Conservation (phyloP, 257 asterid species). For the Primulina tabacum region DNA sequence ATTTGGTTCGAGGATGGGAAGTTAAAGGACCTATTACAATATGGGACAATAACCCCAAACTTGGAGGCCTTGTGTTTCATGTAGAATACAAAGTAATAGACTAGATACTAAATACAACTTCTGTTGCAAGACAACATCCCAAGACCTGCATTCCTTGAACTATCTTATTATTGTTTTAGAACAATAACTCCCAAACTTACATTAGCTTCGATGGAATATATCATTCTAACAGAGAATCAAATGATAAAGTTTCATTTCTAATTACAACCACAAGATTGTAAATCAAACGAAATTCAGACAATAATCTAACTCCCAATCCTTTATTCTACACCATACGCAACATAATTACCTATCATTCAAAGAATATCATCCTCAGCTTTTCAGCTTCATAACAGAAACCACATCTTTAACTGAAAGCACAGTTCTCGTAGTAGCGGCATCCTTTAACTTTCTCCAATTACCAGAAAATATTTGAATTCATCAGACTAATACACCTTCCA, state of each 20-base stretch:
- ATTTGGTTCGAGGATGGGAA: too few relatives aligned
- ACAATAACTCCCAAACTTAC: background rate
- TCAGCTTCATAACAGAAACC: background rate
- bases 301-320: background rate
- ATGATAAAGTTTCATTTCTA: too few relatives aligned
- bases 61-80: too few relatives aligned
- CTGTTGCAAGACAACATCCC: background rate
- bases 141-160: background rate
- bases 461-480: background rate
- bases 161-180: background rate
- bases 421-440: background rate
- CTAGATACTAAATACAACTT: constrained; percentile 1
- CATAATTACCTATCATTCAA: constrained; percentile 6
- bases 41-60: too few relatives aligned
- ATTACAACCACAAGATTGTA: background rate
- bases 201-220: background rate
- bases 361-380: background rate
- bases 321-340: background rate
- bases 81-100: too few relatives aligned
- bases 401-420: background rate
- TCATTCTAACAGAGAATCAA: constrained; percentile 3
- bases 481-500: background rate
- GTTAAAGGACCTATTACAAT: too few relatives aligned
- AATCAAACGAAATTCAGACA: background rate
- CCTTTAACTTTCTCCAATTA: background rate